Conservation (phyloP, 148 eudicot genomes). For the Spergularia bocconei region DNA sequence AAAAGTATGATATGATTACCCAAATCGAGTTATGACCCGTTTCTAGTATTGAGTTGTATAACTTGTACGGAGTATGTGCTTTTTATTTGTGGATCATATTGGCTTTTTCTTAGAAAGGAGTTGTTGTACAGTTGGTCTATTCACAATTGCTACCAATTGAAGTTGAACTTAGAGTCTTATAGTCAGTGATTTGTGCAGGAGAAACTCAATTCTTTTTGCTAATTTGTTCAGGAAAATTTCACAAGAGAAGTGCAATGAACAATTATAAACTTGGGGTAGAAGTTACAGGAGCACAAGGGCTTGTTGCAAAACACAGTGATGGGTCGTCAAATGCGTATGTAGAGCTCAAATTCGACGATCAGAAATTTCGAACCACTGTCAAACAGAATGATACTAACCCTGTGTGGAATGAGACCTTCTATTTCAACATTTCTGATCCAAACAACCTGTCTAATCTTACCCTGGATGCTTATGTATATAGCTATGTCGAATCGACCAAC, state of each 20-base stretch:
- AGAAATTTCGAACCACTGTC: constrained; percentile 57
- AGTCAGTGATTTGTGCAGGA: background rate
- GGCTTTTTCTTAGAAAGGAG: no score
- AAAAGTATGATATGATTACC: background rate
- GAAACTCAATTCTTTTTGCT: background rate
- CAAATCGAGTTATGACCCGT: no score
- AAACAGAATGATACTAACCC: constrained; percentile 80
- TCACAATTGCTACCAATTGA: background rate
- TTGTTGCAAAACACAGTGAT: constrained; percentile 62
- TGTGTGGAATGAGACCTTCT: constrained; percentile 79
- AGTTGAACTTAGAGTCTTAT: background rate
- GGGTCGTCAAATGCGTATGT: constrained; percentile 72
- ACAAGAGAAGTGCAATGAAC: constrained; percentile 32
- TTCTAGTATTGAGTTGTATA: no score
- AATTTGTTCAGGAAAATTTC: background rate
- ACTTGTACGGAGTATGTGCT: no score
- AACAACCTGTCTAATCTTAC: constrained; percentile 44
- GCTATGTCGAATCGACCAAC: constrained; percentile 24
- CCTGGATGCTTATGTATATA: constrained; percentile 67
- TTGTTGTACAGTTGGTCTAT: background rate
- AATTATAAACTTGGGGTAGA: constrained; percentile 84
- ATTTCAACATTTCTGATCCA: constrained; percentile 68
- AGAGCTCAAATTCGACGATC: constrained; percentile 75
- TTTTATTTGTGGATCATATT: no score
- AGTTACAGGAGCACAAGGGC: constrained; percentile 77